Evolutionary conservation across 2,329 filamentous ascomycete genomes (phyloP).

Genomic region (Dactylellina sp.): DNA sequence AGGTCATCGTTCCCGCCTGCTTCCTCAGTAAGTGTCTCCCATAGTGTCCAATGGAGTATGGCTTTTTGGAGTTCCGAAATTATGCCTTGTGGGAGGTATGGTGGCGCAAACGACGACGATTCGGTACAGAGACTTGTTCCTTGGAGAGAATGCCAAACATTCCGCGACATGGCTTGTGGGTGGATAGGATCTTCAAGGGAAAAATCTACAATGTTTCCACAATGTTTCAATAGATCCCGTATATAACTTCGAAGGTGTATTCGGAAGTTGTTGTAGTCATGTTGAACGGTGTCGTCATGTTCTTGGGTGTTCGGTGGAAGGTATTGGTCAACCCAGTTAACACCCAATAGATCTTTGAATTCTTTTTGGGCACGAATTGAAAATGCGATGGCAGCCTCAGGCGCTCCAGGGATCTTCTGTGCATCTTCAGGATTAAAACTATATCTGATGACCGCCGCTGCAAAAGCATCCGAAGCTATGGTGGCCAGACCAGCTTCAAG

Average conservation of each 20-base stretch:
- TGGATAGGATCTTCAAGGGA: neutral
- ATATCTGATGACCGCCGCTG: conserved; percentile 50
- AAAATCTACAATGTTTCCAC: neutral
- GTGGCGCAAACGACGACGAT: neutral
- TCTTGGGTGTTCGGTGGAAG: conserved; percentile 21
- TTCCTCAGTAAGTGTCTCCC: conserved; percentile 30
- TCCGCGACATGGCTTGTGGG: conserved; percentile 8
- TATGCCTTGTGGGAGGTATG: neutral
- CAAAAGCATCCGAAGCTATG: conserved; percentile 51
- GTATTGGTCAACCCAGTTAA: conserved; percentile 52
- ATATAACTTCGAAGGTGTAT: conserved; percentile 15
- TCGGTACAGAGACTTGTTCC: conserved; percentile 23
- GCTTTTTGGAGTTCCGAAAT: conserved; percentile 1
- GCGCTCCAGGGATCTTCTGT: conserved; percentile 35
- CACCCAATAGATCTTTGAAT: conserved; percentile 21
- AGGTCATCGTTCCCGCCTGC: conserved; percentile 25
- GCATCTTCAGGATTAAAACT: conserved; percentile 26
- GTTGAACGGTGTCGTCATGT: neutral
- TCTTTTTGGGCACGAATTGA: conserved; percentile 27
- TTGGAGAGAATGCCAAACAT: conserved; percentile 24
- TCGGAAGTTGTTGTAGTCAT: conserved; percentile 20
- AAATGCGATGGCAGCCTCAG: conserved; percentile 34
- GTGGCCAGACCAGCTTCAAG: conserved; percentile 46
- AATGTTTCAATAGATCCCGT: neutral
- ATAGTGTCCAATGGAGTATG: conserved; percentile 20